Evolutionary conservation across 2,329 filamentous ascomycete genomes (phyloP).

Genomic region (Diaporthe sp.): DNA sequence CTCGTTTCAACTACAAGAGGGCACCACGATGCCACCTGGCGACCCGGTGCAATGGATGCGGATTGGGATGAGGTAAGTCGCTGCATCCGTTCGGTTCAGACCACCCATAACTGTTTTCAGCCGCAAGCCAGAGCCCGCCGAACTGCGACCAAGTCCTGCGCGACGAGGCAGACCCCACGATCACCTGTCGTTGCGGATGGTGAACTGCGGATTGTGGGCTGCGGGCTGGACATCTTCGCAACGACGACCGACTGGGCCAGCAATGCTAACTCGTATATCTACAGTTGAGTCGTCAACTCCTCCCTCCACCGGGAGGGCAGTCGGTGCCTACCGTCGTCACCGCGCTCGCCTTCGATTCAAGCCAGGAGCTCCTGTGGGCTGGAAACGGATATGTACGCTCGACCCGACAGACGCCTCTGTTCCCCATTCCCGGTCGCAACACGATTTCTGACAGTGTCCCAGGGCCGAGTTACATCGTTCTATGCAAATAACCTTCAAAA

Average conservation of each 20-base stretch:
- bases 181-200: neutral
- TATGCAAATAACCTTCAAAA: conserved; percentile 85
- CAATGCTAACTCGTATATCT: conserved; percentile 29
- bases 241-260: neutral
- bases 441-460: neutral
- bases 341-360: conserved; percentile 86
- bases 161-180: conserved; percentile 10
- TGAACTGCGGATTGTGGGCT: neutral
- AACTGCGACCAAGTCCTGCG: conserved; percentile 1
- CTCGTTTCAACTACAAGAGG: neutral
- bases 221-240: neutral
- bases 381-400: conserved; percentile 85
- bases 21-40: conserved; percentile 36
- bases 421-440: neutral
- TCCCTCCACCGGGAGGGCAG: conserved; percentile 77
- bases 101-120: neutral
- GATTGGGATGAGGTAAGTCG: conserved; percentile 74
- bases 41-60: conserved; percentile 63
- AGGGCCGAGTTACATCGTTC: conserved; percentile 92
- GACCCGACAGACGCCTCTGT: neutral
- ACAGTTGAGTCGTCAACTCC: conserved; percentile 82
- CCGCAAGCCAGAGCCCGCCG: conserved; percentile 17
- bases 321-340: conserved; percentile 75
- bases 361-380: conserved; percentile 91
- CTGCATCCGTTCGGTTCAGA: conserved; percentile 19